Evolutionary conservation across 768 basidiomycete genomes (phyloP).

Genomic region (Fibroporia radiculosa): DNA sequence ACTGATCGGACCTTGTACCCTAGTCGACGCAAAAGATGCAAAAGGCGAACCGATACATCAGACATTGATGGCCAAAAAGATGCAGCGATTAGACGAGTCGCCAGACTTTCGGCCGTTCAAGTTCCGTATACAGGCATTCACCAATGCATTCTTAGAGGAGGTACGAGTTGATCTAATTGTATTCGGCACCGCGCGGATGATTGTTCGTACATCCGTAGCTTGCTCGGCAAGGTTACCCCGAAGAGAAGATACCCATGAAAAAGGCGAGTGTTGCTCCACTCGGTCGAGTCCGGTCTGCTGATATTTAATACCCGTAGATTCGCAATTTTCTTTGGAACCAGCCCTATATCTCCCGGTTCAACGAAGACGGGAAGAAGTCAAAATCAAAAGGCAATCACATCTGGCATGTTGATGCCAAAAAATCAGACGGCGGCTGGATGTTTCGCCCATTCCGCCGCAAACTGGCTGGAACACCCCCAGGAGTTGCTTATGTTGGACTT

Average conservation of each 20-base stretch:
- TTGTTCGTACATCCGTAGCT: conserved; percentile 41
- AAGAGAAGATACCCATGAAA: conserved; percentile 95
- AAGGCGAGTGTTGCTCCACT: conserved; percentile 47
- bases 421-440: conserved; percentile 71
- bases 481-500: conserved; percentile 73
- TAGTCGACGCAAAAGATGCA: conserved; percentile 87
- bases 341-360: conserved; percentile 90
- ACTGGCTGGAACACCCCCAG: conserved; percentile 76
- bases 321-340: conserved; percentile 96
- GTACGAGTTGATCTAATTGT: too few relatives aligned
- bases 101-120: conserved; percentile 98
- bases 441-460: conserved; percentile 86
- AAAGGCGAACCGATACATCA: conserved; percentile 98
- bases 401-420: conserved; percentile 97
- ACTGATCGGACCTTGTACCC: conserved; percentile 7
- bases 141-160: conserved; percentile 90
- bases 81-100: conserved; percentile 95
- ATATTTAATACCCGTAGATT: conserved; percentile 39
- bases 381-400: conserved; percentile 99
- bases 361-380: conserved; percentile 98
- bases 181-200: conserved; percentile 11
- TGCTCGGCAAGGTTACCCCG: conserved; percentile 77
- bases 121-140: conserved; percentile 98
- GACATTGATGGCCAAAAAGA: conserved; percentile 97
- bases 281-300: conserved; percentile 5